Evolutionary conservation across 257 asterid genomes (phyloP).

Genomic region (Rauvolfia tetraphylla): DNA sequence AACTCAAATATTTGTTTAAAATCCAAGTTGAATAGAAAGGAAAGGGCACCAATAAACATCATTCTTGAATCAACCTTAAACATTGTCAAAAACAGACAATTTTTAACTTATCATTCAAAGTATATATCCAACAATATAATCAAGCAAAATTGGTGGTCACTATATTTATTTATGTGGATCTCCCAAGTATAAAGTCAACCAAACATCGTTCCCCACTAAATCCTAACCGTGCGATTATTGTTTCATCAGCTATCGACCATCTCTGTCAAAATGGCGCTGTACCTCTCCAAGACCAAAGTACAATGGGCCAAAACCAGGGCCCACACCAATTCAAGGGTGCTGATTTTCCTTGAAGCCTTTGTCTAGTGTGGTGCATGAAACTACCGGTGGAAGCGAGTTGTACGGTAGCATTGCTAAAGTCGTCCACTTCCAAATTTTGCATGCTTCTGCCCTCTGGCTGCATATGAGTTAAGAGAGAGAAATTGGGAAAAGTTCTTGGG

Average conservation of each 20-base stretch:
- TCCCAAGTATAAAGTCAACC: conserved; percentile 14
- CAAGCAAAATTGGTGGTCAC: neutral
- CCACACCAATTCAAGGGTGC: neutral
- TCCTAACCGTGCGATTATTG: conserved; percentile 20
- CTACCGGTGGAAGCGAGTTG: conserved; percentile 19
- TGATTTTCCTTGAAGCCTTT: conserved; percentile 5
- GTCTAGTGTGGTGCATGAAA: conserved; percentile 13
- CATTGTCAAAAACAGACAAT: neutral
- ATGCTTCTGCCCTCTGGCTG: conserved; percentile 41
- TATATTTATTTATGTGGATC: too few species aligned
- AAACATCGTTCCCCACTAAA: conserved; percentile 17
- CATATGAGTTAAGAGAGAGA: conserved; percentile 22
- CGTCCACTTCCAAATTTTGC: conserved; percentile 44
- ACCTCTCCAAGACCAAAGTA: neutral
- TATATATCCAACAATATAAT: neutral
- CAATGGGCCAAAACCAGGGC: neutral
- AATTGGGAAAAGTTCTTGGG: conserved; percentile 28
- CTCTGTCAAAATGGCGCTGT: neutral
- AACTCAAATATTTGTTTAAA: too few species aligned
- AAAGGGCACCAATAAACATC: neutral
- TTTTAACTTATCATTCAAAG: neutral
- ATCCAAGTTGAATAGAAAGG: neutral
- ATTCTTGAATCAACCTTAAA: conserved; percentile 1
- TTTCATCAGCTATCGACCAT: conserved; percentile 2
- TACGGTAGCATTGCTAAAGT: conserved; percentile 24